These are phyloP conservation scores for Clarireedia homoeocarpa DNA, from an alignment of 2,329 filamentous ascomycete species.

Conservation along the genomic window DNA sequence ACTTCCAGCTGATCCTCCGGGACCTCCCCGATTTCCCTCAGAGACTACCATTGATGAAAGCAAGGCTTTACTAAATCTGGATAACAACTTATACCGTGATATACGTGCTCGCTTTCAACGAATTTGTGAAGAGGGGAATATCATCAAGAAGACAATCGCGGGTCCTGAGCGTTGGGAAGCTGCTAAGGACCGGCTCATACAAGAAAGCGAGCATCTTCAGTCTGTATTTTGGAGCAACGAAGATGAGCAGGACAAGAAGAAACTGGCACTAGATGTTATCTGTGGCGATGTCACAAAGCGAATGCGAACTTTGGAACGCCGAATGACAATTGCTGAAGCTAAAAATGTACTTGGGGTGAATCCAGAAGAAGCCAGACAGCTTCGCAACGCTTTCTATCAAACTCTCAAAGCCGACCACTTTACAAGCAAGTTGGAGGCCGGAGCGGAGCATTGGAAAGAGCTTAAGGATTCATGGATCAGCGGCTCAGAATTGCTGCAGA, in stretches of 20 bases:
- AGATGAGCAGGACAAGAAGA: slow-evolving; percentile 51
- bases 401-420: slow-evolving; percentile 60
- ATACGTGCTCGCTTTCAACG: slow-evolving; percentile 59
- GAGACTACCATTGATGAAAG: slow-evolving; percentile 77
- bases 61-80: slow-evolving; percentile 59
- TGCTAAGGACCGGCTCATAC: slow-evolving; percentile 59
- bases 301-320: slow-evolving; percentile 55
- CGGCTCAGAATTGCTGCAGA: slow-evolving; percentile 46
- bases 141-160: slow-evolving; percentile 69
- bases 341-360: slow-evolving; percentile 66
- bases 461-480: slow-evolving; percentile 62
- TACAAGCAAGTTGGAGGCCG: slow-evolving; percentile 65
- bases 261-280: slow-evolving; percentile 67
- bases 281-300: slow-evolving; percentile 77
- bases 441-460: slow-evolving; percentile 61
- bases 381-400: slow-evolving; percentile 58
- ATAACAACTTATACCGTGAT: slow-evolving; percentile 53
- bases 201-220: slow-evolving; percentile 56
- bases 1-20: slow-evolving; percentile 57
- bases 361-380: slow-evolving; percentile 56
- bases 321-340: slow-evolving; percentile 67
- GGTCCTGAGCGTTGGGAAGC: slow-evolving; percentile 67
- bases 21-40: slow-evolving; percentile 68
- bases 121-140: slow-evolving; percentile 59
- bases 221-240: slow-evolving; percentile 51